A percentile compares a stretch with the other conserved stretches of the same genome.
Evolutionary conservation across 2,329 filamentous ascomycete genomes (phyloP).

Genomic region (Fusarium sublunatum): DNA sequence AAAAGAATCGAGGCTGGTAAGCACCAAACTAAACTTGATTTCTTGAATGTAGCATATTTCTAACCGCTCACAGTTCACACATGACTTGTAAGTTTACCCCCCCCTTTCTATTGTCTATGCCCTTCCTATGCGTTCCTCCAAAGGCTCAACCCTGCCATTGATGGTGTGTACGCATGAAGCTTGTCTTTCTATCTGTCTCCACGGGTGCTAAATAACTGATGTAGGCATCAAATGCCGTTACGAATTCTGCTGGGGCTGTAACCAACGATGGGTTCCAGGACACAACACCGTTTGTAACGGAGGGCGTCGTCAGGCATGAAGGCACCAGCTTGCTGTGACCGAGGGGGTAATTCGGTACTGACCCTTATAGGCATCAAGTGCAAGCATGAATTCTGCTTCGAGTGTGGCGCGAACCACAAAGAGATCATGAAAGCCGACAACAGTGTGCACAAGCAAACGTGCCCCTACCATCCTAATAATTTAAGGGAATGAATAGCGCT

Average conservation of each 20-base stretch:
- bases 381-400: conserved; percentile 52
- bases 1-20: conserved; percentile 58
- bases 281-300: conserved; percentile 41
- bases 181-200: neutral
- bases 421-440: conserved; percentile 51
- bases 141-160: conserved; percentile 10
- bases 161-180: conserved; percentile 29
- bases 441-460: conserved; percentile 46
- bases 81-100: conserved; percentile 55
- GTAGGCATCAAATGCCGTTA: conserved; percentile 50
- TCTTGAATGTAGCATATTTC: conserved; percentile 1
- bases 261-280: conserved; percentile 30
- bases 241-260: conserved; percentile 53
- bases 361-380: conserved; percentile 51
- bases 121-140: neutral
- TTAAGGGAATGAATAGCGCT: conserved; percentile 7
- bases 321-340: neutral
- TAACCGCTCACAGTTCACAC: conserved; percentile 51
- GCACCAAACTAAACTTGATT: conserved; percentile 31
- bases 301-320: neutral
- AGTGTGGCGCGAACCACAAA: conserved; percentile 51
- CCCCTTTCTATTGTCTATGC: neutral
- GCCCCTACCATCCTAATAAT: conserved; percentile 48
- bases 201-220: conserved; percentile 29
- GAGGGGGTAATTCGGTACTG: conserved; percentile 20